These are phyloP conservation scores for Gryganskiella cystojenkinii DNA, from an alignment of 192 early-diverging fungal species.

Conservation along the genomic window DNA sequence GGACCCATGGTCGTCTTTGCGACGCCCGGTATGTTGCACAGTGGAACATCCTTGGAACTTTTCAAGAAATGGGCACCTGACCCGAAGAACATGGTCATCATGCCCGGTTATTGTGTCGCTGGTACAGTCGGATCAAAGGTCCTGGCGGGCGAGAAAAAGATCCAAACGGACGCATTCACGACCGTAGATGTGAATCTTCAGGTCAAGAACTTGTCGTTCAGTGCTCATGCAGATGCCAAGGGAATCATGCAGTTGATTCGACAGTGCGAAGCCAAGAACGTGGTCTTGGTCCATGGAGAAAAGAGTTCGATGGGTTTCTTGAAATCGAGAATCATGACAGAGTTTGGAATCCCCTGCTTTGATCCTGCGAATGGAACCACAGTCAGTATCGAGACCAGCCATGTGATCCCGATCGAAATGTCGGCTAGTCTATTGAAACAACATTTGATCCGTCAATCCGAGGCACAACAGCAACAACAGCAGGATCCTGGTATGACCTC, in stretches of 20 bases:
- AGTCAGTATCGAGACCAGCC: slow-evolving; percentile 74
- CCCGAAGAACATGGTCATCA: slow-evolving; percentile 95
- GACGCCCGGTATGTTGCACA: slow-evolving; percentile 98
- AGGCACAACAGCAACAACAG: not conserved
- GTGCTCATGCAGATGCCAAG: slow-evolving; percentile 97
- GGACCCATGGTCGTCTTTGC: slow-evolving; percentile 97
- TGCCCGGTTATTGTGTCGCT: slow-evolving; percentile 98
- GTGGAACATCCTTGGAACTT: slow-evolving; percentile 92
- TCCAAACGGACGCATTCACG: slow-evolving; percentile 84
- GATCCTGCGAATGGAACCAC: slow-evolving; percentile 90
- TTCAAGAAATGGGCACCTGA: slow-evolving; percentile 96
- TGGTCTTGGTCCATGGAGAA: slow-evolving; percentile 96
- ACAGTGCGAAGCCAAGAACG: slow-evolving; percentile 89
- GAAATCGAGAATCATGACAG: slow-evolving; percentile 82
- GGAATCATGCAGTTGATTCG: slow-evolving; percentile 96
- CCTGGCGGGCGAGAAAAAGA: slow-evolving; percentile 85
- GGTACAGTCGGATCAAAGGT: slow-evolving; percentile 97
- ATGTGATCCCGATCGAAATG: slow-evolving; percentile 71
- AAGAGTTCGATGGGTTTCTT: slow-evolving; percentile 88
- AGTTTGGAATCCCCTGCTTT: slow-evolving; percentile 86
- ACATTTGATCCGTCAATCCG: slow-evolving; percentile 42
- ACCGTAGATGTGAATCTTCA: slow-evolving; percentile 86
- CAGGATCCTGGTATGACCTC: slow-evolving; percentile 20
- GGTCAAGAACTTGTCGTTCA: slow-evolving; percentile 95
- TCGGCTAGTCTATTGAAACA: slow-evolving; percentile 58